Percentiles rank a stretch among this genome's conserved stretches.
These are phyloP conservation scores for Terfezia boudieri DNA, from an alignment of 495 filamentous ascomycete genomes.

Conservation along the genomic window DNA sequence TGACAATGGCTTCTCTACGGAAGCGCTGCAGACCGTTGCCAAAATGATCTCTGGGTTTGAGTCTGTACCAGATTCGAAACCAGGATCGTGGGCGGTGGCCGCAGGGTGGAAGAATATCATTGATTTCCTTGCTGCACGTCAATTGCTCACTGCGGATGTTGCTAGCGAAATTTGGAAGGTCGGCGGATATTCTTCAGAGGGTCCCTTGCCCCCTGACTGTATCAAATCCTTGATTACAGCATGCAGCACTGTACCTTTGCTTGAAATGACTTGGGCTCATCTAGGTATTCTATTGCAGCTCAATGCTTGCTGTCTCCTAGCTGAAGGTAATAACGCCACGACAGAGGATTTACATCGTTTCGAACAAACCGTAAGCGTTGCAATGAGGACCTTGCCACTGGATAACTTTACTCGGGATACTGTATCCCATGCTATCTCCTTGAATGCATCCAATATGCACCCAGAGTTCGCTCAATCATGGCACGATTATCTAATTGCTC, in stretches of 20 bases:
- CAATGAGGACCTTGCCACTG: background rate
- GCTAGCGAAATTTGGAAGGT: slow-evolving; percentile 10
- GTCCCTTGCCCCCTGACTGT: background rate
- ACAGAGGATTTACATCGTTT: background rate
- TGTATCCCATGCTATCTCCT: background rate
- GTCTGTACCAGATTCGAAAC: slow-evolving; percentile 21
- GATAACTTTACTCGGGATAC: background rate
- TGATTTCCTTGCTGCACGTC: slow-evolving; percentile 34
- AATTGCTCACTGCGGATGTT: slow-evolving; percentile 23
- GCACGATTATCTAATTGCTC: background rate
- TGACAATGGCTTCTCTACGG: slow-evolving; percentile 48
- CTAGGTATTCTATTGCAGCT: background rate
- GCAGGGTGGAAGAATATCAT: slow-evolving; percentile 39
- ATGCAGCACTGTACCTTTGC: background rate
- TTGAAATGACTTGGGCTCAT: background rate
- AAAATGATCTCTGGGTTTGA: slow-evolving; percentile 56
- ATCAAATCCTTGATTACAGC: background rate
- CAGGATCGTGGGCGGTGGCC: slow-evolving; percentile 35
- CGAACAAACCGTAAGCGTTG: background rate
- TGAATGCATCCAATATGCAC: background rate
- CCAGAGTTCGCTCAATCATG: background rate
- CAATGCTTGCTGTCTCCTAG: background rate
- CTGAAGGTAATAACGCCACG: background rate
- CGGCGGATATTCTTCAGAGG: background rate
- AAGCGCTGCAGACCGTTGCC: slow-evolving; percentile 27